phyloP scores from a whole-genome alignment of 805 yeast genomes.

The Schwanniomyces polymorphus region DNA sequence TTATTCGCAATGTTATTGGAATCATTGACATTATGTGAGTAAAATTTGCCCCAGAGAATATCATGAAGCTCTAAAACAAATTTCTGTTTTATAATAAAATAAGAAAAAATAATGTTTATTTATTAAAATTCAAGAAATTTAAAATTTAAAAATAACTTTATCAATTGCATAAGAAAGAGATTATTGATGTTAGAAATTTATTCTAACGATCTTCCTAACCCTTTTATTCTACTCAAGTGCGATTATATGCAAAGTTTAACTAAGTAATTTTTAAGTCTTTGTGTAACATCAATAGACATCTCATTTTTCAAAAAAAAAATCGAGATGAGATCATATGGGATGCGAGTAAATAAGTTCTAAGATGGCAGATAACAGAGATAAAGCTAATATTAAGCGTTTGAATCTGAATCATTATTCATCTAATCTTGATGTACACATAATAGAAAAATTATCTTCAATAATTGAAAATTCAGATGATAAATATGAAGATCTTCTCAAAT shows the following conservation, averaged over 20 bases:
- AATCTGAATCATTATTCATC: not conserved
- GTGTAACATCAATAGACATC: not conserved
- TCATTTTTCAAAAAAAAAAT: not conserved
- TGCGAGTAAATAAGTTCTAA: not conserved
- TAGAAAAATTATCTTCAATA: slow-evolving; percentile 8
- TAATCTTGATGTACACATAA: slow-evolving; percentile 11
- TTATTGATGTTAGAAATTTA: not conserved
- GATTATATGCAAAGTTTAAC: no score
- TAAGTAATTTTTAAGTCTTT: not conserved
- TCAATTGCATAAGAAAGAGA: no score
- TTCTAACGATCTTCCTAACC: not conserved
- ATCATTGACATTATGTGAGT: no score
- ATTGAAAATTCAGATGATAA: slow-evolving; percentile 2
- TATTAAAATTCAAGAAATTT: no score
- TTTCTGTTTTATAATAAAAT: no score
- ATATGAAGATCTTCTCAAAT: slow-evolving; percentile 15
- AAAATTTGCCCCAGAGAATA: no score
- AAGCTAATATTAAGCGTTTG: not conserved
- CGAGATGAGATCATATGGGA: not conserved
- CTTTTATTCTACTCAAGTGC: not conserved
- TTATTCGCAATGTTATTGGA: no score
- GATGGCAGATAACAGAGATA: not conserved
- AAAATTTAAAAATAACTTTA: no score
- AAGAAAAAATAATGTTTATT: no score
- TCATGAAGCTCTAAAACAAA: no score